phyloP scores from a whole-genome alignment of 139 green algal genomes.

The Coelastrella sp. region DNA sequence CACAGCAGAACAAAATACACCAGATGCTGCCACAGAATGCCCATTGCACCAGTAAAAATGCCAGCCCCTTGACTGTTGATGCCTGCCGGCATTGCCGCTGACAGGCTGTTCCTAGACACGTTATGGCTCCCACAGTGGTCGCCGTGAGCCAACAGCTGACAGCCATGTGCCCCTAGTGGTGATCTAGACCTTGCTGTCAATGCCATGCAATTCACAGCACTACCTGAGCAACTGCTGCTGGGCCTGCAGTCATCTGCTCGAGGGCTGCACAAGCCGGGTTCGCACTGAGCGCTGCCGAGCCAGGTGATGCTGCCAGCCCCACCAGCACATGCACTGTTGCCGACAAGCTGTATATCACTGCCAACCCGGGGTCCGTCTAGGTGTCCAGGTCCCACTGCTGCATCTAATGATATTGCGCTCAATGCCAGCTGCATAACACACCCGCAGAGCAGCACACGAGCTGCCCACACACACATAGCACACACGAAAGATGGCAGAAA shows the following conservation, averaged over 20 bases:
- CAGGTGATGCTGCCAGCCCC: too few relatives aligned
- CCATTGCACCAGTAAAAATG: neutral
- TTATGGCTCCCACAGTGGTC: neutral
- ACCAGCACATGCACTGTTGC: conserved; percentile 8
- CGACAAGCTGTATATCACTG: neutral
- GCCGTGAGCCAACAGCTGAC: neutral
- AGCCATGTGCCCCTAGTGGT: neutral
- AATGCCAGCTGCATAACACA: conserved; percentile 24
- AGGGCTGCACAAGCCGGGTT: neutral
- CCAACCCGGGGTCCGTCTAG: neutral
- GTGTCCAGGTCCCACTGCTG: neutral
- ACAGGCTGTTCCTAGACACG: neutral
- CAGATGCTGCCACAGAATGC: neutral
- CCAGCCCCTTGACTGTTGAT: neutral
- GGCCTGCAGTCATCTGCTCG: neutral
- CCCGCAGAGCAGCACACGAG: conserved; percentile 31
- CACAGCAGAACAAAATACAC: conserved; percentile 12
- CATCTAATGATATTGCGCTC: neutral
- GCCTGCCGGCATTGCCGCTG: neutral
- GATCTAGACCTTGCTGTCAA: neutral
- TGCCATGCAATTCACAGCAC: neutral
- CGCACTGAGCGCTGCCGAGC: neutral
- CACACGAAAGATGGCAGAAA: conserved; percentile 9
- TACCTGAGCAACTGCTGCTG: conserved; percentile 12
- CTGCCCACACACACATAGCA: neutral